phyloP scores from a whole-genome alignment of 768 basidiomycete genomes.

The Amanita exitialis region DNA sequence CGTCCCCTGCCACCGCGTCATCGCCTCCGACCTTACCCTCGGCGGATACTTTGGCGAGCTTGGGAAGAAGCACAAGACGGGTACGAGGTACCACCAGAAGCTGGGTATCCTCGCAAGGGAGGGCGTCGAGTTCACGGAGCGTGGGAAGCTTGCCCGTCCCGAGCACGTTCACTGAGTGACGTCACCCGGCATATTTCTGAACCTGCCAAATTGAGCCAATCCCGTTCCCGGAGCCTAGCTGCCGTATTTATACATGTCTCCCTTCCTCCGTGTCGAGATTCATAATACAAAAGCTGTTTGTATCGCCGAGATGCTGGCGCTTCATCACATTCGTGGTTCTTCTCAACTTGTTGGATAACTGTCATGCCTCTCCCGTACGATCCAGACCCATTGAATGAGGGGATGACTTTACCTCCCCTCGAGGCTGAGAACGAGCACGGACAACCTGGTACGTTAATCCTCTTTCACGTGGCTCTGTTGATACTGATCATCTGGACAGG shows the following conservation, averaged over 20 bases:
- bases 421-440: neutral
- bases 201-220: neutral
- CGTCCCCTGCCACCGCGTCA: slow-evolving; percentile 63
- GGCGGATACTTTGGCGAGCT: slow-evolving; percentile 61
- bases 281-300: neutral
- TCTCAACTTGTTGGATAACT: neutral
- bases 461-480: neutral
- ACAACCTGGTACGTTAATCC: neutral
- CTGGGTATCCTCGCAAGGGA: slow-evolving; percentile 38
- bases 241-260: neutral
- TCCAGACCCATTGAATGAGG: neutral
- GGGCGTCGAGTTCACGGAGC: slow-evolving; percentile 38
- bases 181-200: neutral
- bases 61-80: slow-evolving; percentile 33
- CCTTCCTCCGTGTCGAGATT: too few relatives aligned
- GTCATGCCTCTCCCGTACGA: neutral
- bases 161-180: slow-evolving; percentile 13
- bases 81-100: slow-evolving; percentile 35
- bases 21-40: slow-evolving; percentile 48
- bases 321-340: neutral
- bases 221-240: neutral
- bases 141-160: slow-evolving; percentile 27
- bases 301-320: neutral
- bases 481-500: neutral
- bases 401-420: neutral